phyloP scores from a whole-genome alignment of 495 filamentous ascomycete genomes.

The Aspergillus baeticus region DNA sequence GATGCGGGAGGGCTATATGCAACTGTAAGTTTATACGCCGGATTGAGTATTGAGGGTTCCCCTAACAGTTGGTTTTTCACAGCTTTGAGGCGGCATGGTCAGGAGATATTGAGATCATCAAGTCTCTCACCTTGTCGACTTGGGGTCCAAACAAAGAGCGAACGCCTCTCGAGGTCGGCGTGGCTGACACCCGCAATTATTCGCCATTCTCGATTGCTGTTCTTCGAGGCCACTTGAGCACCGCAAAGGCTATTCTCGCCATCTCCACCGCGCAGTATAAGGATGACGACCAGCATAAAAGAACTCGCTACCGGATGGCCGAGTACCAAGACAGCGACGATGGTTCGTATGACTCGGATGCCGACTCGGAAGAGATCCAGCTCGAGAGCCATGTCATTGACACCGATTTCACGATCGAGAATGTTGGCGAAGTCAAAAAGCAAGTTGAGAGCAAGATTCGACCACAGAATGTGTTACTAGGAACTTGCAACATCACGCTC shows the following conservation, averaged over 20 bases:
- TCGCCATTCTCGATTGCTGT: conserved; percentile 66
- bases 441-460: conserved; percentile 58
- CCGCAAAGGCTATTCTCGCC: conserved; percentile 62
- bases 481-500: conserved; percentile 22
- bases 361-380: conserved; percentile 44
- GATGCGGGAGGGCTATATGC: conserved; percentile 53
- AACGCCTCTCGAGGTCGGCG: conserved; percentile 60
- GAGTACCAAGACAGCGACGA: conserved; percentile 28
- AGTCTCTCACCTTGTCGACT: conserved; percentile 44
- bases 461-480: conserved; percentile 46
- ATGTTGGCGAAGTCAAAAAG: conserved; percentile 61
- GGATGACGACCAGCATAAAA: conserved; percentile 35
- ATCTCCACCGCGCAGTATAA: conserved; percentile 67
- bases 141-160: conserved; percentile 42
- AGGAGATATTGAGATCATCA: conserved; percentile 58
- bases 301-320: conserved; percentile 49
- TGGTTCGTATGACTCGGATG: conserved; percentile 12
- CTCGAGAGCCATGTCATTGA: conserved; percentile 48
- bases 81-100: conserved; percentile 69
- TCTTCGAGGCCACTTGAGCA: conserved; percentile 55
- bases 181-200: conserved; percentile 42
- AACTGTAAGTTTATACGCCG: conserved; percentile 36
- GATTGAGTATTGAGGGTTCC: neutral
- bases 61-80: conserved; percentile 14
- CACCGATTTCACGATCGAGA: conserved; percentile 66